These are phyloP conservation scores for Ganoderma resinaceum DNA, from an alignment of 1,284 basidiomycete species.

Conservation along the genomic window DNA sequence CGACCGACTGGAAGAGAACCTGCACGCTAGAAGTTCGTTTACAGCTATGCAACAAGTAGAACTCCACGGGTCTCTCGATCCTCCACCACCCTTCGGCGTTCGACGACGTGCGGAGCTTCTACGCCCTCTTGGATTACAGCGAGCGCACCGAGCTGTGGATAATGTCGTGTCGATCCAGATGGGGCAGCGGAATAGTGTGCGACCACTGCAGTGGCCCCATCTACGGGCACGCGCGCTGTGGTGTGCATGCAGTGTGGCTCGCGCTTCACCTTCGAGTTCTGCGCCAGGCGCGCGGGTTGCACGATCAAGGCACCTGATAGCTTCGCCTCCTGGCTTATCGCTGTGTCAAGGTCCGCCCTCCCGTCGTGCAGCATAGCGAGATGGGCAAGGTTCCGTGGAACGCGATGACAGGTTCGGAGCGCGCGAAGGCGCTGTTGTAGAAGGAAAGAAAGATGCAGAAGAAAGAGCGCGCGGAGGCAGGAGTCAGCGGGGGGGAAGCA, in stretches of 20 bases:
- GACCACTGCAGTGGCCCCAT: constrained; percentile 32
- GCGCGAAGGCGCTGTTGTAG: constrained; percentile 27
- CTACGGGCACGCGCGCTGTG: constrained; percentile 33
- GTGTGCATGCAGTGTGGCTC: constrained; percentile 34
- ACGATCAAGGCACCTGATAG: constrained; percentile 27
- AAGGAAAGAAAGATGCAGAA: no score
- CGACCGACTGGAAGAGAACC: constrained; percentile 17
- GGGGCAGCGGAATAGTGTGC: constrained; percentile 21
- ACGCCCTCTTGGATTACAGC: constrained; percentile 9
- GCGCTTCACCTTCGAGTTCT: constrained; percentile 33
- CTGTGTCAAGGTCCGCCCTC: constrained; percentile 39
- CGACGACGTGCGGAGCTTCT: constrained; percentile 12
- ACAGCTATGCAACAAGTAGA: no score
- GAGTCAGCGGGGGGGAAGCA: no score
- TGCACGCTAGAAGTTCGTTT: constrained; percentile 20
- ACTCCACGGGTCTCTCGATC: no score
- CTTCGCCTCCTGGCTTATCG: no score
- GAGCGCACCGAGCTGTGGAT: no score
- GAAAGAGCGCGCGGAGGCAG: constrained; percentile 3
- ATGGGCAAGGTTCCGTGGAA: constrained; percentile 26
- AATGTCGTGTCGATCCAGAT: no score
- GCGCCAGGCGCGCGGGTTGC: constrained; percentile 26
- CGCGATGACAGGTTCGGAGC: constrained; percentile 28
- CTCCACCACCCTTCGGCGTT: constrained; percentile 16
- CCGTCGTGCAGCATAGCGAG: constrained; percentile 34